Percentiles rank a stretch among this genome's conserved stretches.
These are phyloP conservation scores for Paramecium tetraurelia DNA, from an alignment of 73 alveolate genomes.

Conservation along the genomic window DNA sequence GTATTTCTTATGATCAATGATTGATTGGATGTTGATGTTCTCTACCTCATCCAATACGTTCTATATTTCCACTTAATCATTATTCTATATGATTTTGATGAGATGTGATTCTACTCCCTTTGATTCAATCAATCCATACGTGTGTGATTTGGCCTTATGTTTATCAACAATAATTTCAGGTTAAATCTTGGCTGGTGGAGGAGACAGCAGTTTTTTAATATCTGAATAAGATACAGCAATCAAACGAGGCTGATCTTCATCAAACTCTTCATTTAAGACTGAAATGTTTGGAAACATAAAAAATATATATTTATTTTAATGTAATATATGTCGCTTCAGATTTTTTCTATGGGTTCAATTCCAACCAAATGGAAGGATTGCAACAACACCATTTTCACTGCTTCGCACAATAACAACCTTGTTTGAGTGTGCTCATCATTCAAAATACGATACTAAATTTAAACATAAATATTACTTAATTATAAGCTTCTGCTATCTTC, in stretches of 20 bases:
- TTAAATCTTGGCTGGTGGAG: neutral
- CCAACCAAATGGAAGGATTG: constrained; percentile 75
- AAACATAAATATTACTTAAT: constrained; percentile 56
- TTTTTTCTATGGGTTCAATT: constrained; percentile 80
- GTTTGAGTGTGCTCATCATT: constrained; percentile 82
- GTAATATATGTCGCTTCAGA: constrained; percentile 49
- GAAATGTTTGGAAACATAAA: constrained; percentile 22
- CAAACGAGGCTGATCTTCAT: neutral
- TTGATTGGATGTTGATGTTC: neutral
- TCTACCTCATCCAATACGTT: neutral
- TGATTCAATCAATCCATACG: constrained; percentile 5
- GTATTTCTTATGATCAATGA: constrained; percentile 1
- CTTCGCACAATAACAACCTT: constrained; percentile 74
- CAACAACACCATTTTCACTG: constrained; percentile 69
- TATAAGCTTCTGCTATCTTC: constrained; percentile 84
- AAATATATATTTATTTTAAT: neutral
- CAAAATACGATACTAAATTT: constrained; percentile 85
- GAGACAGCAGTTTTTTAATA: neutral
- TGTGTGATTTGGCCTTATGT: neutral
- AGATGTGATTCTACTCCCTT: neutral
- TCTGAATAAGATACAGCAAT: neutral
- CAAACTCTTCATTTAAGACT: neutral
- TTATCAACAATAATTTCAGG: neutral
- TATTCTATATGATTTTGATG: neutral
- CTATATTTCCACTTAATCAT: neutral